These are phyloP conservation scores for Tripterygium wilfordii DNA, from an alignment of 177 flowering plant species.

Conservation along the genomic window DNA sequence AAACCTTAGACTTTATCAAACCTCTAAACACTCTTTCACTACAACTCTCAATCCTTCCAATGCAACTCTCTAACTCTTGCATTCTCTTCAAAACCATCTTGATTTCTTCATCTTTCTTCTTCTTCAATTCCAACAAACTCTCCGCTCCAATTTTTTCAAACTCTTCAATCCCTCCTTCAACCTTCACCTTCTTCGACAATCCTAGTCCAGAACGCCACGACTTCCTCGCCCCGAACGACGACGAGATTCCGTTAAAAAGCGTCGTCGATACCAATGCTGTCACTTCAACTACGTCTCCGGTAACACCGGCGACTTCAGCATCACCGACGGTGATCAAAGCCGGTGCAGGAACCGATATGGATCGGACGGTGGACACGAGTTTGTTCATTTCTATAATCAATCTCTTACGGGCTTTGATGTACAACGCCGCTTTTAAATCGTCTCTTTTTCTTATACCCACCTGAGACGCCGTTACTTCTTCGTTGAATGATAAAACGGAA, in stretches of 20 bases:
- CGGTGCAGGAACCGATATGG: conserved; percentile 3
- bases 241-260: conserved; percentile 39
- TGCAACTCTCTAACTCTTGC: conserved; percentile 48
- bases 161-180: conserved; percentile 40
- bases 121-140: conserved; percentile 27
- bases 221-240: conserved; percentile 13
- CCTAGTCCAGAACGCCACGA: conserved; percentile 25
- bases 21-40: conserved; percentile 65
- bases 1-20: conserved; percentile 67
- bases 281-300: conserved; percentile 36
- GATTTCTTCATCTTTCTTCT: conserved; percentile 47
- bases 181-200: conserved; percentile 22
- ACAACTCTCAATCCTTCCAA: conserved; percentile 42
- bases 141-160: conserved; percentile 26
- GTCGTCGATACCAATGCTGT: conserved; percentile 42
- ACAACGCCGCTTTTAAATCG: conserved; percentile 22
- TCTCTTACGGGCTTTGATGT: conserved; percentile 32
- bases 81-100: conserved; percentile 37
- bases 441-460: conserved; percentile 53
- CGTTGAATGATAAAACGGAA: conserved; percentile 32
- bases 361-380: conserved; percentile 32
- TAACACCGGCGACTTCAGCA: conserved; percentile 29
- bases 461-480: conserved; percentile 44
- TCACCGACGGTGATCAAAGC: conserved; percentile 15
- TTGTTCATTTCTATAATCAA: conserved; percentile 44